Conservation (phyloP, 2,329 filamentous ascomycete species). For the Clonostachys solani region DNA sequence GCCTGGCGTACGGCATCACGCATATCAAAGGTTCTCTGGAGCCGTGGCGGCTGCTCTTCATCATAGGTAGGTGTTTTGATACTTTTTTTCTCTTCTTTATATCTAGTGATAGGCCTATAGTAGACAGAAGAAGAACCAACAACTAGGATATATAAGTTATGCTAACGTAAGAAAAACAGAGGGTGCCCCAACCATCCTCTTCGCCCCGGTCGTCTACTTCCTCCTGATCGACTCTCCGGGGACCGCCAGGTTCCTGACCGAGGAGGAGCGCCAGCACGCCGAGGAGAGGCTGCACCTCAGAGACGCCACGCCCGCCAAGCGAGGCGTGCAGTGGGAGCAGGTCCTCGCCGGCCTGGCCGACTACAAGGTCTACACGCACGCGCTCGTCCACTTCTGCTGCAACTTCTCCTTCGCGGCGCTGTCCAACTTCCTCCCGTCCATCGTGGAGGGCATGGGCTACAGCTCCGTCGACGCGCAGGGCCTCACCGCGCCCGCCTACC, state of each 20-base stretch:
- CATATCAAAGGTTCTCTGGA: constrained; percentile 49
- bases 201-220: constrained; percentile 37
- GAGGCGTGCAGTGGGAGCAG: constrained; percentile 12
- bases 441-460: constrained; percentile 32
- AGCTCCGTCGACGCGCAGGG: constrained; percentile 30
- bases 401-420: constrained; percentile 30
- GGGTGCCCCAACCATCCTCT: constrained; percentile 53
- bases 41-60: constrained; percentile 61
- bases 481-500: constrained; percentile 32
- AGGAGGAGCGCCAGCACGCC: constrained; percentile 21
- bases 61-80: constrained; percentile 32
- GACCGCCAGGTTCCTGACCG: constrained; percentile 35
- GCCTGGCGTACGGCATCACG: constrained; percentile 61
- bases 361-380: constrained; percentile 27
- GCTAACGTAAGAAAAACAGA: constrained; percentile 30
- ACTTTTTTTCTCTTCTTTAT: neutral
- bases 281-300: constrained; percentile 7
- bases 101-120: constrained; percentile 11
- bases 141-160: too few species aligned
- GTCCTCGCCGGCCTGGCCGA: constrained; percentile 20
- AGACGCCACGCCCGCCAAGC: constrained; percentile 4
- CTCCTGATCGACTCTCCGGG: constrained; percentile 51
- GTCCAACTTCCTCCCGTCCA: constrained; percentile 34
- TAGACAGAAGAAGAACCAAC: too few species aligned
- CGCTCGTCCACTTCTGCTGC: constrained; percentile 30